Evolutionary conservation across 345 rosid species (phyloP), one percentile per base, ranked within the genome.

Genomic region (Odontarrhena argentea): DNA sequence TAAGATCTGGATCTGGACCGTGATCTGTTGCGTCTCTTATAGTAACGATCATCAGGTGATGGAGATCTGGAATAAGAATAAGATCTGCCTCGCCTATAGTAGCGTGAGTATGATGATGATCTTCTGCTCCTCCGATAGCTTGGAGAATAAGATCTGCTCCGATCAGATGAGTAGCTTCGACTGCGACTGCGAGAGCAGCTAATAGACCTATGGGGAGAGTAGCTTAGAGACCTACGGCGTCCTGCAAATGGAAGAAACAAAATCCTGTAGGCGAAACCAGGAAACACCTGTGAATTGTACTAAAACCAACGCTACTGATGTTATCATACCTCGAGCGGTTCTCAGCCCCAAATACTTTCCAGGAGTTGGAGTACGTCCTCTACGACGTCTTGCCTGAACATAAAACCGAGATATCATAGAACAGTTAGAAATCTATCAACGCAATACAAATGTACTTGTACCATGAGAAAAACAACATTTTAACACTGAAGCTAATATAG

Each of bases 351-450:
- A 67, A 67, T 94, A 94, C 79, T 68, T 87, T 73, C 99, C 97
- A 3, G 98, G 98, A 55, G 98, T 93, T 28, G 98, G 98, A 49
- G 97, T 88, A 26, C 97, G 77, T 15, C 97, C 94, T 77, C 91
- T 86, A 41, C 87, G 78, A 76, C 97, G 85, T 74, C 80, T 83
- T 24, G 97, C 99, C 99, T 93, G 70, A 37, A 47, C 8, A 55
- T 25, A 45, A 38, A 40, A 47, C 65, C 68, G 36, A 25, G 45
- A 38, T 37, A 42, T 24, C 58, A 73, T 10, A 63, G 1, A 37
- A 32, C 50, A 44, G 34, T 67, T 22, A 74, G 67, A 22, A 9
- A 43, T 42, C 9, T 2, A 71, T 10, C 40, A 43, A 10, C 34
- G 26, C 38, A 30, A 11, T 7, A 35, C 6, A 30, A n/a, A 11